Base-by-base conservation (phyloP, 139 green algal species). In the Mesostigma viride region DNA sequence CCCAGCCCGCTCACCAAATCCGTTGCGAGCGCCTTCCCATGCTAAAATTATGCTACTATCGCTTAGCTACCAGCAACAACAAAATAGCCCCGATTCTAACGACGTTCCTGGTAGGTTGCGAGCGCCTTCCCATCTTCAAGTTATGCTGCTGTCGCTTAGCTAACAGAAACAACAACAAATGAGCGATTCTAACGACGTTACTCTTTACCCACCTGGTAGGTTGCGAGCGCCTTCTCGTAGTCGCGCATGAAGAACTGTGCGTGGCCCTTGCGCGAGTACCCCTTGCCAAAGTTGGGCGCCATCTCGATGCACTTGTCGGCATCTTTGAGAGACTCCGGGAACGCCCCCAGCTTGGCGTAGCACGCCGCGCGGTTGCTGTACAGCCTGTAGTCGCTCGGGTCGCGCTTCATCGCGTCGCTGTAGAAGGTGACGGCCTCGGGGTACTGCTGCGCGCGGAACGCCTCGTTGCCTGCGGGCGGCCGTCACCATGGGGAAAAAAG, bases 161-260 rank as follows among this genome's bases (percentile, higher is more conserved):
- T n/a, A n/a, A n/a, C n/a, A n/a, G n/a, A n/a, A n/a, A n/a, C n/a
- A n/a, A n/a, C n/a, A n/a, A n/a, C n/a, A n/a, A n/a, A n/a, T n/a
- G n/a, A n/a, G n/a, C n/a, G n/a, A n/a, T n/a, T n/a, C n/a, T n/a
- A n/a, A n/a, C n/a, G n/a, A n/a, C n/a, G n/a, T n/a, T n/a, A n/a
- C n/a, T n/a, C n/a, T n/a, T n/a, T n/a, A n/a, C n/a, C n/a, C n/a
- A 68, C 68, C 27, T 76, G 58, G 74, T 82, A 85, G 11, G 79
- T 83, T 63, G 75, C 70, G 8, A 84, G 36, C 31, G 89, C 70
- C 36, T 84, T 76, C 67, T 91, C 82, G 69, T 90, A 94, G 69
- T 94, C 88, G 82, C 96, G 96, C 84, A 92, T 97, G 81, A 98
- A 92, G 84, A 90, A 97, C 80, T 97, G 86, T 68, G 95, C 79